Evolutionary conservation across 2,329 filamentous ascomycete genomes (phyloP), one percentile per base, ranked within the genome.

Genomic region (Zymoseptoria tritici): DNA sequence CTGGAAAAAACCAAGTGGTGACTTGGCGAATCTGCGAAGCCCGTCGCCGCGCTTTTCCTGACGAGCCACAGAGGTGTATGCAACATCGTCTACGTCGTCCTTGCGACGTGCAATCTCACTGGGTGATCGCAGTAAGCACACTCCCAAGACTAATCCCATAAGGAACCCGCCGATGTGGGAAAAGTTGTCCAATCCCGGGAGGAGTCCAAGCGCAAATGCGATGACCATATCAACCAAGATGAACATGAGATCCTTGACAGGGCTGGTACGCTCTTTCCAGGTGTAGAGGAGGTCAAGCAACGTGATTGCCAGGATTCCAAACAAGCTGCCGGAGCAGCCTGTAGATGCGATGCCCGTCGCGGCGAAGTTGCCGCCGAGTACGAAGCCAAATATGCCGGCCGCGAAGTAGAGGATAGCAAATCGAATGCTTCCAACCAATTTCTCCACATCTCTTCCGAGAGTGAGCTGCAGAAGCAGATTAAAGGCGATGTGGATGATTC

Each of bases 141-240:
- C 81, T 11, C 94, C 94, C 1, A 97, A 83, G 0, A 87, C 88
- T 6, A 99, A 77, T 0, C 94, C 94, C 85, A 96, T 96, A 55
- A 96, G 76, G 74, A 97, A 97, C 1, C 94, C 94, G 57, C 94
- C 94, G 63, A 99, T 97, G 67, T 99, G 94, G 16, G 90, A 90
- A 74, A 97, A 99, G 75, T 99, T 99, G 79, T 99, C 94, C 53
- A 99, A 77, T 8, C 92, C 93, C 0, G 94, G 94, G 1, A 99
- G 81, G 3, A 99, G 82, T 36, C 94, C 94, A 2, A 99, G 83
- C 16, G 94, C 91, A 71, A 99, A 97, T 0, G 91, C 91, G 65
- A 99, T 91, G 65, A 86, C 78, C 62, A 97, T 85, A 70, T 97
- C 92, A 58, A 97, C 76, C 53, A 92, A 63, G 73, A 97, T 89